Evolutionary conservation across 1,284 basidiomycete species (phyloP).

Genomic region (Xerocomus minutiporus): DNA sequence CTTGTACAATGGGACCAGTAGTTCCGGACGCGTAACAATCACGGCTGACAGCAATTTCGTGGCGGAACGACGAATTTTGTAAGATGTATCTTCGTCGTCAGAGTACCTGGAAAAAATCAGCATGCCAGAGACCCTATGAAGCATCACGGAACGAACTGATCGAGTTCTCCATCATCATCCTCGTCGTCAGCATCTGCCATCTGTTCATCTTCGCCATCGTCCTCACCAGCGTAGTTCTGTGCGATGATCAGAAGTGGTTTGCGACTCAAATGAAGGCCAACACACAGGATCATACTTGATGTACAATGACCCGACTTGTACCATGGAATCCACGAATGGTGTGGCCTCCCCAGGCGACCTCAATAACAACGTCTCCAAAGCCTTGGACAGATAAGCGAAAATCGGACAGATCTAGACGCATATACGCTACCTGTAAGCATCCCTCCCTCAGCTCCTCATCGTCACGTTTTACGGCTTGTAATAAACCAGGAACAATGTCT

Average conservation of each 20-base stretch:
- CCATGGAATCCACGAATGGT: conserved; percentile 64
- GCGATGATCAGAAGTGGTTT: conserved; percentile 5
- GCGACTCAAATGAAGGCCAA: conserved; percentile 8
- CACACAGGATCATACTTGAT: conserved; percentile 93
- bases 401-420: background rate
- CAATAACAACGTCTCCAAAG: conserved; percentile 80
- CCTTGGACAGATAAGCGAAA: conserved; percentile 33
- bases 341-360: conserved; percentile 81
- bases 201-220: conserved; percentile 78
- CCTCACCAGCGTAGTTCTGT: conserved; percentile 83
- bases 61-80: conserved; percentile 92
- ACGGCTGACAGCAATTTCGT: conserved; percentile 86
- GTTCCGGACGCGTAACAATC: conserved; percentile 84
- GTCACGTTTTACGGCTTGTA: conserved; percentile 63
- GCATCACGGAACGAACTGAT: conserved; percentile 45
- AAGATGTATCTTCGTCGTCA: conserved; percentile 98
- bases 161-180: conserved; percentile 76
- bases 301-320: conserved; percentile 66
- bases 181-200: conserved; percentile 75
- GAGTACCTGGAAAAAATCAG: conserved; percentile 62
- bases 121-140: background rate
- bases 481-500: conserved; percentile 63
- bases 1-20: conserved; percentile 75
- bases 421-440: conserved; percentile 57
- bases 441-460: conserved; percentile 81